Conservation (phyloP, 2,329 filamentous ascomycete species). For the Aspergillus felis region DNA sequence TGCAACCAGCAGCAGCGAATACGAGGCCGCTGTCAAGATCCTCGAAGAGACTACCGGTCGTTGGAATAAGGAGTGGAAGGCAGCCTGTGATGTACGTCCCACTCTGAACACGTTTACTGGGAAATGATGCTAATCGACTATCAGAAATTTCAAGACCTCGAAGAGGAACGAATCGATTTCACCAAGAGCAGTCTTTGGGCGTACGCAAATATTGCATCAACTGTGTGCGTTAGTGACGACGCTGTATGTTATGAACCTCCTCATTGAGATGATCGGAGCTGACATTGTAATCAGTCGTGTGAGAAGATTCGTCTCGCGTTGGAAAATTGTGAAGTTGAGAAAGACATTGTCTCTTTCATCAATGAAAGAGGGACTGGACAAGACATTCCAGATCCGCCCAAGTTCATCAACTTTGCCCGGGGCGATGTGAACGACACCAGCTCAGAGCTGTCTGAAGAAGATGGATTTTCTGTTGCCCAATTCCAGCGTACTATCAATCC, state of each 20-base stretch:
- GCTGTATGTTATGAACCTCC: conserved; percentile 45
- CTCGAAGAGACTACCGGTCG: conserved; percentile 91
- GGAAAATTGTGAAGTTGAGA: conserved; percentile 94
- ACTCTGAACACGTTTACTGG: background rate
- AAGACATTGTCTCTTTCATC: conserved; percentile 88
- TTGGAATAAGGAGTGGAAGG: conserved; percentile 99
- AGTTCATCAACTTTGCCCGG: conserved; percentile 97
- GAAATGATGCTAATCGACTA: conserved; percentile 17
- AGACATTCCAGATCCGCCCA: conserved; percentile 94
- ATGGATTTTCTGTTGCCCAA: conserved; percentile 93
- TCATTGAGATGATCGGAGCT: conserved; percentile 4
- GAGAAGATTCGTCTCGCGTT: conserved; percentile 92
- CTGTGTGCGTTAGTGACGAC: conserved; percentile 96
- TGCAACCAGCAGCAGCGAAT: conserved; percentile 85
- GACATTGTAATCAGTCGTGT: conserved; percentile 57
- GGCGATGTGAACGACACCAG: conserved; percentile 71
- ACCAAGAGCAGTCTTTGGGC: conserved; percentile 97
- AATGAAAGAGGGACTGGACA: conserved; percentile 85
- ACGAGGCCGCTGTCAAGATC: conserved; percentile 86
- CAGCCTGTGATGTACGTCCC: conserved; percentile 69
- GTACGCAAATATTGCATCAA: conserved; percentile 95
- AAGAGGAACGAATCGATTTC: conserved; percentile 95
- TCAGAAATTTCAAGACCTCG: conserved; percentile 95
- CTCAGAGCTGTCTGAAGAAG: conserved; percentile 84
- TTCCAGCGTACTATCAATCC: conserved; percentile 95